phyloP scores from a whole-genome alignment of 1,139 yeast species.

The Candida tetrigidarum region DNA sequence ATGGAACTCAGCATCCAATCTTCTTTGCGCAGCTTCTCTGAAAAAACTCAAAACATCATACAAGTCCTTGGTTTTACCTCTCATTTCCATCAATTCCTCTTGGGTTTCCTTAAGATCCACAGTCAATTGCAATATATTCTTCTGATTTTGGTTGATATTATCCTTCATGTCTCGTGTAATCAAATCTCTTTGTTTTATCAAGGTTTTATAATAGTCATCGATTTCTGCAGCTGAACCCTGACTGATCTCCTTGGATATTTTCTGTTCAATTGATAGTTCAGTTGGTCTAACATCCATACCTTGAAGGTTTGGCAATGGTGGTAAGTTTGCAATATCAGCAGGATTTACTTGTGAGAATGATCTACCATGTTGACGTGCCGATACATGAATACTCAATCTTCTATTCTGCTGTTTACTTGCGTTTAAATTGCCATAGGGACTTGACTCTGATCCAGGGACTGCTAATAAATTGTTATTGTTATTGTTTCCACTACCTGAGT shows the following conservation, averaged over 20 bases:
- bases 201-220: constrained; percentile 66
- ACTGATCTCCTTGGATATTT: constrained; percentile 56
- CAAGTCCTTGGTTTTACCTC: constrained; percentile 64
- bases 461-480: constrained; percentile 11
- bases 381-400: constrained; percentile 48
- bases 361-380: constrained; percentile 42
- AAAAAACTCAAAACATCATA: constrained; percentile 68
- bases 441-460: constrained; percentile 13
- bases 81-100: constrained; percentile 62
- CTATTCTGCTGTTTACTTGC: constrained; percentile 32
- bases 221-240: constrained; percentile 77
- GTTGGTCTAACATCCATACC: constrained; percentile 2
- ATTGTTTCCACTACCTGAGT: background rate
- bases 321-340: constrained; percentile 36
- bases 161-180: constrained; percentile 68
- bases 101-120: constrained; percentile 66
- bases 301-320: constrained; percentile 42
- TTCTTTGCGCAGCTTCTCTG: constrained; percentile 67
- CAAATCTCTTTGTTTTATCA: constrained; percentile 54
- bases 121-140: constrained; percentile 71
- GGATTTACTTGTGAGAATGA: constrained; percentile 27
- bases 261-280: constrained; percentile 25
- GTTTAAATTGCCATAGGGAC: constrained; percentile 21
- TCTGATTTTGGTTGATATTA: constrained; percentile 72
- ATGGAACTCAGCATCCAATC: constrained; percentile 49